Evolutionary conservation across 2,329 filamentous ascomycete genomes (phyloP).

Genomic region (Tolypocladium nubicola): DNA sequence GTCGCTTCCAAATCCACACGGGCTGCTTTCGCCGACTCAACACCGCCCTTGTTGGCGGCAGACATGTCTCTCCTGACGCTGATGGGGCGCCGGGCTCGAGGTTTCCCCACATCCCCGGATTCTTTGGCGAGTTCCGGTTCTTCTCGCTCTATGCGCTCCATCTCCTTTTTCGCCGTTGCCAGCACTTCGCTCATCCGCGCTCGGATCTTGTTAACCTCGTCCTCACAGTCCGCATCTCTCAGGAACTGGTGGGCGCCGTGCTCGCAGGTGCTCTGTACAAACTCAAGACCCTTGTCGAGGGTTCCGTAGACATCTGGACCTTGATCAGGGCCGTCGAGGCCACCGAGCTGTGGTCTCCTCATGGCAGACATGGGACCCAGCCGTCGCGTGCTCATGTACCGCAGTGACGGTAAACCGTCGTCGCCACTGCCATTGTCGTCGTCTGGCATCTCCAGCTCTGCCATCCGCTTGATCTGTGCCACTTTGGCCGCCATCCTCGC

Average conservation of each 20-base stretch:
- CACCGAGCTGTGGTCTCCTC: constrained; percentile 13
- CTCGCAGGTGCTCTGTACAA: constrained; percentile 73
- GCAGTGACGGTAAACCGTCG: constrained; percentile 26
- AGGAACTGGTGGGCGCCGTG: constrained; percentile 81
- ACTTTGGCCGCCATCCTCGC: constrained; percentile 75
- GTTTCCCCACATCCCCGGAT: constrained; percentile 26
- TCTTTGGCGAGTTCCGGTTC: constrained; percentile 33
- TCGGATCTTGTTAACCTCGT: constrained; percentile 62
- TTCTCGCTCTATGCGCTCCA: constrained; percentile 43
- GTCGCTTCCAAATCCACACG: constrained; percentile 11
- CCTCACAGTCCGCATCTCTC: constrained; percentile 75
- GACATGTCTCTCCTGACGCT: constrained; percentile 39
- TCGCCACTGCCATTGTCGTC: constrained; percentile 31
- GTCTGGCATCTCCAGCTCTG: constrained; percentile 46
- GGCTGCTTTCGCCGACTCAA: constrained; percentile 12
- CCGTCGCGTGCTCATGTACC: constrained; percentile 27
- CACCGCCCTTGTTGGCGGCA: constrained; percentile 16
- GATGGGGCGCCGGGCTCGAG: constrained; percentile 39
- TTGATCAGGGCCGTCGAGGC: constrained; percentile 11
- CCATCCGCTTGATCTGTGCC: constrained; percentile 50
- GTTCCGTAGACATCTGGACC: constrained; percentile 52
- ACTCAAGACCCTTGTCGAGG: constrained; percentile 69
- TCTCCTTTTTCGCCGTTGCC: constrained; percentile 48
- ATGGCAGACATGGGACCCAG: constrained; percentile 17
- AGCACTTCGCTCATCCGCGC: constrained; percentile 53